Evolutionary conservation across 1,284 basidiomycete genomes (phyloP).

Genomic region (Ustilago sp.): DNA sequence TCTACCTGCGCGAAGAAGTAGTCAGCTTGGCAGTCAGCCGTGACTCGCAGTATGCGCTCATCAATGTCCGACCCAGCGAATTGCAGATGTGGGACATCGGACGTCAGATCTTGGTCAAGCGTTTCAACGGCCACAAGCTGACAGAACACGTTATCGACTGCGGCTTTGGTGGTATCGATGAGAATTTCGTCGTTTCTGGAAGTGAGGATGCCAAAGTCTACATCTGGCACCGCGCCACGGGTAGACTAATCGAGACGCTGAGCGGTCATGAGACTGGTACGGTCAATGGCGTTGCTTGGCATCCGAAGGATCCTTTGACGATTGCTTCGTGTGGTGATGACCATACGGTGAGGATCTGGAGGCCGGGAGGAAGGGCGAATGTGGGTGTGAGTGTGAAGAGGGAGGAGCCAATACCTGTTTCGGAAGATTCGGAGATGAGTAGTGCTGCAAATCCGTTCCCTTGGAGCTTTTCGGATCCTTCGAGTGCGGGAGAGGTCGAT

Average conservation of each 20-base stretch:
- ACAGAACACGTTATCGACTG: conserved; percentile 82
- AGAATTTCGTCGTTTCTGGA: conserved; percentile 90
- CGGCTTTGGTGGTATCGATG: conserved; percentile 92
- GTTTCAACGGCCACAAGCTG: conserved; percentile 58
- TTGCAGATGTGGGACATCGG: conserved; percentile 86
- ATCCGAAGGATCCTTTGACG: conserved; percentile 82
- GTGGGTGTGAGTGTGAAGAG: conserved; percentile 1
- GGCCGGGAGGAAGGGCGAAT: conserved; percentile 35
- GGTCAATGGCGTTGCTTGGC: conserved; percentile 97
- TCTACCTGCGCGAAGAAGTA: conserved; percentile 78
- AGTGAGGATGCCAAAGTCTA: conserved; percentile 86
- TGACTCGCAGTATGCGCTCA: conserved; percentile 86
- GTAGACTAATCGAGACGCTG: conserved; percentile 83
- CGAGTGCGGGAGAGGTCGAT: conserved; percentile 28
- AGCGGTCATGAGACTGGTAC: conserved; percentile 85
- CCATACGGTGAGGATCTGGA: conserved; percentile 62
- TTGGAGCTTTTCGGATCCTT: conserved; percentile 38
- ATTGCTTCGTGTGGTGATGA: conserved; percentile 76
- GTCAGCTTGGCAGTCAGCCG: conserved; percentile 77
- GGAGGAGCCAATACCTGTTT: conserved; percentile 29
- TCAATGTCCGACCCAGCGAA: conserved; percentile 79
- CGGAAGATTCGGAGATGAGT: conserved; percentile 48
- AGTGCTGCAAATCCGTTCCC: conserved; percentile 50
- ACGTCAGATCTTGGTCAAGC: conserved; percentile 74
- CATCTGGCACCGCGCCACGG: conserved; percentile 92